phyloP scores from a whole-genome alignment of 1,284 basidiomycete genomes.

The Ceratobasidium sp. region DNA sequence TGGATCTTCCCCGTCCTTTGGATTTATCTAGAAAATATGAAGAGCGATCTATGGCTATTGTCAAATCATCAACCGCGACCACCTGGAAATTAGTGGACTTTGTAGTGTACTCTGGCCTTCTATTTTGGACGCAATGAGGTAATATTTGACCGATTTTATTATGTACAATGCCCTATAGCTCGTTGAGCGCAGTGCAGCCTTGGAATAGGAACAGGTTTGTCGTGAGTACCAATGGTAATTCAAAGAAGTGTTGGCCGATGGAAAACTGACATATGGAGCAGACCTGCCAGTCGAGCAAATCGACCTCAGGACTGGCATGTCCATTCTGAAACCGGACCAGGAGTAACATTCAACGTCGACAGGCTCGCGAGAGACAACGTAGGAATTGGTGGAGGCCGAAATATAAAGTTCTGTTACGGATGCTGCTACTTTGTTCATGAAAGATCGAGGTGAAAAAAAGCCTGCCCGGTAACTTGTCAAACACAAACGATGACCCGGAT shows the following conservation, averaged over 20 bases:
- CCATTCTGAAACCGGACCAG: conserved; percentile 33
- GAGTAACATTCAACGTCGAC: conserved; percentile 34
- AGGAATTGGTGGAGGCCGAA: conserved; percentile 1
- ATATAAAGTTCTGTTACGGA: conserved; percentile 33
- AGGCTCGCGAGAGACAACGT: conserved; percentile 37
- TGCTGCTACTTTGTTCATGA: conserved; percentile 30
- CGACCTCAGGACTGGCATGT: conserved; percentile 38
- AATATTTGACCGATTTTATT: neutral
- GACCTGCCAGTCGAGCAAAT: conserved; percentile 32
- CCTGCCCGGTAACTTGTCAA: conserved; percentile 27
- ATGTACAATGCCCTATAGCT: neutral
- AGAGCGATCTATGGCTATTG: neutral
- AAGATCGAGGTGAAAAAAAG: conserved; percentile 18
- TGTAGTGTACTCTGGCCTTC: conserved; percentile 11
- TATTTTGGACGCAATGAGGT: conserved; percentile 31
- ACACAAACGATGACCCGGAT: conserved; percentile 23
- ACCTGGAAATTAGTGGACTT: neutral
- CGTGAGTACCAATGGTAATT: neutral
- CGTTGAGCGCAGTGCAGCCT: conserved; percentile 25
- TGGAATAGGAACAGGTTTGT: conserved; percentile 38
- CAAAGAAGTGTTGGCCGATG: neutral
- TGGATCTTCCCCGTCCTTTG: neutral
- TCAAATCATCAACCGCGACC: neutral
- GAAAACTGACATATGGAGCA: conserved; percentile 14
- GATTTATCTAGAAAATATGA: neutral